Base-by-base conservation (phyloP, 1,284 basidiomycete genomes). In the Cystobasidiaceae sp. region DNA sequence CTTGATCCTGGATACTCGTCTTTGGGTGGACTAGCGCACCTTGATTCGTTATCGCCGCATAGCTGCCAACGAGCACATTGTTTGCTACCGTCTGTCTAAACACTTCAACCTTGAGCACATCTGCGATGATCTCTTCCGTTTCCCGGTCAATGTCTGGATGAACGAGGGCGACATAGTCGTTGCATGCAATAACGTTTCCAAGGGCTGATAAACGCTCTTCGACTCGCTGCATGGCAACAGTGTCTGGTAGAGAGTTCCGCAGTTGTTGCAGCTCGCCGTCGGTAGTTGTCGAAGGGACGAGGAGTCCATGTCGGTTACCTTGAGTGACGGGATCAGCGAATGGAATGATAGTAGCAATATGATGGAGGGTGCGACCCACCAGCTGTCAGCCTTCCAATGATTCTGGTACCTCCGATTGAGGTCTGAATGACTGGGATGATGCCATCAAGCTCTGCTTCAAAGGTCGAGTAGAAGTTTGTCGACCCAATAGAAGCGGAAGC, bases 101-200 rank as follows among this genome's bases (percentile, higher is more conserved):
- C 4, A 98, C 96, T 78, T 99, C 96, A 68, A 98, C 96, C 79
- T 97, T 97, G 71, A 99, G 84, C 11, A 97, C 92, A 78, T 99
- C 96, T 54, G 96, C 94, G 77, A 99, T 97, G 79, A 99, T 98
- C 79, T 98, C 96, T 76, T 99, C 96, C 7, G 96, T 99, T 80
- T 99, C 96, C 65, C 94, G 85, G 80, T 98, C 94, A 68, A 99
- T 82, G 73, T 99, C 96, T 13, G 96, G 96, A 78, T 97, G 93
- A 21, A 96, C 93, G 71, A 97, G 86, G 7, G 93, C 93, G 70
- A 97, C 93, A 75, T 96, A 89, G 81, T 97, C 94, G 78, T 99
- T 98, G 80, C 91, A 96, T 17, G 92, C 92, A 77, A 99, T 94
- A 66, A 98, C 96, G 76, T 99, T 99, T 19, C 94, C 94, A 27